Base-by-base conservation (phyloP, 495 filamentous ascomycete species). In the Neurospora sp. region DNA sequence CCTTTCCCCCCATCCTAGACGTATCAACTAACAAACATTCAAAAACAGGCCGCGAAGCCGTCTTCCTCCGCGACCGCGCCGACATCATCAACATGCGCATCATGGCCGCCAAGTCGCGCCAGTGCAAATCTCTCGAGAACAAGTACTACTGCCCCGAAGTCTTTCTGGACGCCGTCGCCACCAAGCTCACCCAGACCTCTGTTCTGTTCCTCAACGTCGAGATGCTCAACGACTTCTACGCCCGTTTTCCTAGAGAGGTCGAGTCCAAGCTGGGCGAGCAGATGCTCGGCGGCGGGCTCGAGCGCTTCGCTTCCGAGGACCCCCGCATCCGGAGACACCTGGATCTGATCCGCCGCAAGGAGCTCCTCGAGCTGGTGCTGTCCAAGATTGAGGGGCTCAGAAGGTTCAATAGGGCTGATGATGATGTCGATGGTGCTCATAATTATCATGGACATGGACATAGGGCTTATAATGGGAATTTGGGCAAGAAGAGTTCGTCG, bases 91-190 rank as follows among this genome's bases (percentile, higher is more conserved):
- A 91, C 77, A 93, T 98, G 91, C 90, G 96, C 27, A 88, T 98
- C 35, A 76, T 91, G 41, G 96, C 96, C 46, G 87, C 97, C 48
- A 94, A 94, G 78, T 94, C 85, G 5, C 92, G 92, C 79, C 94
- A 97, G 81, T 99, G 96, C 84, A 86, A 90, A 75, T 87, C 84
- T 73, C 86, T 89, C 73, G 89, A 90, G 74, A 96, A 96, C 85
- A 97, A 97, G 85, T 98, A 98, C 85, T 88, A 94, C 84, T 99
- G 96, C 80, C 96, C 96, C 0, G 96, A 99, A 81, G 87, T 98
- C 73, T 98, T 99, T 86, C 89, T 99, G 38, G 96, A 99, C 79
- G 93, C 96, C 11, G 96, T 98, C 12, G 94, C 96, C 39, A 92
- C 96, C 78, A 97, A 98, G 83, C 90, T 99, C 72, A 94, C 94